These are phyloP conservation scores for Saccharum spontaneum DNA, from an alignment of 176 grass and related monocot species.

Conservation along the genomic window DNA sequence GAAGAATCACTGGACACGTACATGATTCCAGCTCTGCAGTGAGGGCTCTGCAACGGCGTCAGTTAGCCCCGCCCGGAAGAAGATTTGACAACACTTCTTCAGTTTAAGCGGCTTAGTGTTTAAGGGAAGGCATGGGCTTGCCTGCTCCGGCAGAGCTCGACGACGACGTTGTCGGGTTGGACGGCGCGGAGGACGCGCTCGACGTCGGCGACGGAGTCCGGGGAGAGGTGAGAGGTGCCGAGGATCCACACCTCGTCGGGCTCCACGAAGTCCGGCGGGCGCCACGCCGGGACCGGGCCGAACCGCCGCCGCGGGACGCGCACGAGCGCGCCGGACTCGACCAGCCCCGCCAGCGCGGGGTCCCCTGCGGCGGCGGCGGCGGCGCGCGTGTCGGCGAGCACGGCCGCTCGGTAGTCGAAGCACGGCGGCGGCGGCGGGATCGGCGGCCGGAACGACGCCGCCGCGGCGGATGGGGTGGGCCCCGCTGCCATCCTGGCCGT, in stretches of 20 bases:
- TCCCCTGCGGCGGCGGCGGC: slow-evolving; percentile 25
- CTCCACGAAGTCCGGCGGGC: slow-evolving; percentile 69
- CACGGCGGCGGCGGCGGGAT: slow-evolving; percentile 71
- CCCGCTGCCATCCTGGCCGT: slow-evolving; percentile 29
- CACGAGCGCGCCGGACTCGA: slow-evolving; percentile 74
- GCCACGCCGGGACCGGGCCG: slow-evolving; percentile 81
- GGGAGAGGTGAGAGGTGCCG: slow-evolving; percentile 84
- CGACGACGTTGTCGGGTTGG: slow-evolving; percentile 81
- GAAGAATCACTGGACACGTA: slow-evolving; percentile 45
- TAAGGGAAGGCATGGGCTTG: slow-evolving; percentile 22
- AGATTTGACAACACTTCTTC: background rate
- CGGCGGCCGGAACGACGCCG: slow-evolving; percentile 55
- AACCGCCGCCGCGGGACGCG: slow-evolving; percentile 75
- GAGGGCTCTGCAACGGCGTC: slow-evolving; percentile 54
- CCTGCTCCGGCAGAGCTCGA: slow-evolving; percentile 98
- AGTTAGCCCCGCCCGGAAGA: slow-evolving; percentile 33
- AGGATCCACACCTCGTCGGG: slow-evolving; percentile 85
- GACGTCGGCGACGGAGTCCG: slow-evolving; percentile 57
- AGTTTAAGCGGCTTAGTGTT: background rate
- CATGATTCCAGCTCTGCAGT: slow-evolving; percentile 97
- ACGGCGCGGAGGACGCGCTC: slow-evolving; percentile 70
- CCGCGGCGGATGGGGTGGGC: slow-evolving; percentile 20
- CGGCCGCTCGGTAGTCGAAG: slow-evolving; percentile 74
- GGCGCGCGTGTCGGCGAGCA: slow-evolving; percentile 63
- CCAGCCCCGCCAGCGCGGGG: slow-evolving; percentile 68